A percentile compares a stretch with the other conserved stretches of the same genome.
These are phyloP conservation scores for Colletotrichum truncatum DNA, from an alignment of 2,329 filamentous ascomycete species.

Conservation along the genomic window DNA sequence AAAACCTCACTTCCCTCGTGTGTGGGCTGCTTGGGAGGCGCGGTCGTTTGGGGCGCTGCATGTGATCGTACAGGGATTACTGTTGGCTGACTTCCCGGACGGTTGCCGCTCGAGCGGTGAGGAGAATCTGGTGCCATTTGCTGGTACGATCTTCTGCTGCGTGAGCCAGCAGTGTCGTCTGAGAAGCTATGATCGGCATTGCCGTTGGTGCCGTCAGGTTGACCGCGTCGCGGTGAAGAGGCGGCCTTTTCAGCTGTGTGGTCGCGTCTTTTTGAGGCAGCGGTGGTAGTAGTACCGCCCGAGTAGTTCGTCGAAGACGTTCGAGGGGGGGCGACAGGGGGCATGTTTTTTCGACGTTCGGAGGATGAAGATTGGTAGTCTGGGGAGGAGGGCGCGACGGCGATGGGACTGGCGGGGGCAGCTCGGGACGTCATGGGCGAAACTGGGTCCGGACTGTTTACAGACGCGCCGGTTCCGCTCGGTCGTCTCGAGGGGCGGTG, in stretches of 20 bases:
- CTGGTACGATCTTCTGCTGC: conserved; percentile 49
- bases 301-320: conserved; percentile 75
- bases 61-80: conserved; percentile 56
- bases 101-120: conserved; percentile 48
- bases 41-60: conserved; percentile 48
- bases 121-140: conserved; percentile 48
- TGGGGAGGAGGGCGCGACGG: conserved; percentile 47
- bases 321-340: conserved; percentile 80
- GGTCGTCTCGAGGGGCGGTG: conserved; percentile 63
- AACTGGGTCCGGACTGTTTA: conserved; percentile 44
- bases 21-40: conserved; percentile 67
- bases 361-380: conserved; percentile 55
- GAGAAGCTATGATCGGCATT: conserved; percentile 39
- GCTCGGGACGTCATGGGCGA: conserved; percentile 59
- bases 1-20: conserved; percentile 84
- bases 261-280: conserved; percentile 54
- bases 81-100: conserved; percentile 40
- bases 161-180: conserved; percentile 48
- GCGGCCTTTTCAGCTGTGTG: conserved; percentile 55
- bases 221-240: conserved; percentile 51
- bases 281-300: conserved; percentile 47
- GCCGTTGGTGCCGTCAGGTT: conserved; percentile 46
- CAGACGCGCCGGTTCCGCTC: conserved; percentile 56
- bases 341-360: conserved; percentile 67
- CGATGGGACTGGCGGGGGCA: conserved; percentile 52